phyloP scores from a whole-genome alignment of 352 stramenopile genomes.

The Globisporangium mamillatum region DNA sequence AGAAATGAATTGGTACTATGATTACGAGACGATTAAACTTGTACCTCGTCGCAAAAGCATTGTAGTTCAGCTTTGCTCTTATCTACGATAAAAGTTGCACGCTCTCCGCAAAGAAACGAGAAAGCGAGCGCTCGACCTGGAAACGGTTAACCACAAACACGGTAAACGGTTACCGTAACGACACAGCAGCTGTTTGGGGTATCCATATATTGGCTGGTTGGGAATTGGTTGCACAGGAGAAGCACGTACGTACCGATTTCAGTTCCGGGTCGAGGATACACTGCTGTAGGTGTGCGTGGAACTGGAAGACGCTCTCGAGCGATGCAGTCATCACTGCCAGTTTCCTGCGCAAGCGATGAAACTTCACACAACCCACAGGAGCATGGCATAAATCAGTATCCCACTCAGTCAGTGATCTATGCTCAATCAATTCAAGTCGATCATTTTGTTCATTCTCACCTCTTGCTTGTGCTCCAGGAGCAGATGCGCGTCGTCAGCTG shows the following conservation, averaged over 20 bases:
- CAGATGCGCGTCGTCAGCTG: neutral
- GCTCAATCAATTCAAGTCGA: neutral
- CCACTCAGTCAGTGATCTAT: neutral
- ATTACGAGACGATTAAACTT: neutral
- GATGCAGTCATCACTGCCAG: slow-evolving; percentile 31
- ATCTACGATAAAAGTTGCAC: neutral
- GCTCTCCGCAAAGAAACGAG: neutral
- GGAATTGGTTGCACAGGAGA: neutral
- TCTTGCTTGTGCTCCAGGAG: slow-evolving; percentile 13
- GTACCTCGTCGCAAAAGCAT: neutral
- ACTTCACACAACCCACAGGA: slow-evolving; percentile 16
- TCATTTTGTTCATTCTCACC: slow-evolving; percentile 4
- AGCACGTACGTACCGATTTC: slow-evolving; percentile 20
- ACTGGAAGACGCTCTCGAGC: slow-evolving; percentile 51
- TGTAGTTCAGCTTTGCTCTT: neutral
- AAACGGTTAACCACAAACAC: neutral
- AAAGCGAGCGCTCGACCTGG: neutral
- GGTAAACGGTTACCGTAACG: neutral
- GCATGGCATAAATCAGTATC: neutral
- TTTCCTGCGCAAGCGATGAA: slow-evolving; percentile 29
- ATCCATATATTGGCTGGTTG: neutral
- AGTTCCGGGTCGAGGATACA: slow-evolving; percentile 44
- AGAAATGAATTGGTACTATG: neutral
- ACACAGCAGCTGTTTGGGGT: too few relatives aligned
- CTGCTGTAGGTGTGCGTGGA: slow-evolving; percentile 39